A percentile compares a stretch with the other conserved stretches of the same genome.
Conservation (phyloP, 2,329 filamentous ascomycete species). For the Aspergillus sp. region DNA sequence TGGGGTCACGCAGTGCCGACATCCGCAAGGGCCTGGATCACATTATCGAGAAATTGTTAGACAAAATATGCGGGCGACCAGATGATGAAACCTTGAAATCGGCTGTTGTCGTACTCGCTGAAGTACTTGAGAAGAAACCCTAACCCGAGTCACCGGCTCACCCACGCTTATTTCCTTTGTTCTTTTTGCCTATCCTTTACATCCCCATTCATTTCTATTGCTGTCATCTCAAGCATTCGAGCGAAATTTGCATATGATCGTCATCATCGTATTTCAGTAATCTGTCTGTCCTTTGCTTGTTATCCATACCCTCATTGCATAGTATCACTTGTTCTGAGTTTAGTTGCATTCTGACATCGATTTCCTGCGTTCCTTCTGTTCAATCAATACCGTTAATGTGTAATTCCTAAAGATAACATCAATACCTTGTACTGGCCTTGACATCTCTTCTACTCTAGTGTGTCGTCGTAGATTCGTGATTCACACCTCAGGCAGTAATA, state of each 20-base stretch:
- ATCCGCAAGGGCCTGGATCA: slow-evolving; percentile 25
- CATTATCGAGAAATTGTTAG: slow-evolving; percentile 30
- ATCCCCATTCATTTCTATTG: too few relatives aligned
- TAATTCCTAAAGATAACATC: not conserved
- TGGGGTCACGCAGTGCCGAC: slow-evolving; percentile 23
- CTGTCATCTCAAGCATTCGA: too few relatives aligned
- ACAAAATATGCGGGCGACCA: slow-evolving; percentile 25
- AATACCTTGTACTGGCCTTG: not conserved
- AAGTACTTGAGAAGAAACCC: slow-evolving; percentile 29
- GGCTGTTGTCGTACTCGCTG: slow-evolving; percentile 28
- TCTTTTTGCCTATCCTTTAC: not conserved
- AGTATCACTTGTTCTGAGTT: too few relatives aligned
- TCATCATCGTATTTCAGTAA: too few relatives aligned
- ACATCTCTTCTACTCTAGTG: too few relatives aligned
- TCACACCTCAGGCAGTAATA: not conserved
- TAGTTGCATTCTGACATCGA: not conserved
- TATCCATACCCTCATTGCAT: not conserved
- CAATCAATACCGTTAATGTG: slow-evolving; percentile 1
- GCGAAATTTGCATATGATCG: too few relatives aligned
- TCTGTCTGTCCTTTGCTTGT: not conserved
- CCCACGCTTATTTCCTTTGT: too few relatives aligned
- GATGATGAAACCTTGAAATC: slow-evolving; percentile 30
- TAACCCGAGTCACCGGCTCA: not conserved
- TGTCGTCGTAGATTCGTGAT: not conserved
- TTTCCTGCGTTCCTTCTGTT: not conserved